Percentiles rank a stretch among this genome's conserved stretches.
Evolutionary conservation across 176 grass and related monocot genomes (phyloP).

Genomic region (Canna indica): DNA sequence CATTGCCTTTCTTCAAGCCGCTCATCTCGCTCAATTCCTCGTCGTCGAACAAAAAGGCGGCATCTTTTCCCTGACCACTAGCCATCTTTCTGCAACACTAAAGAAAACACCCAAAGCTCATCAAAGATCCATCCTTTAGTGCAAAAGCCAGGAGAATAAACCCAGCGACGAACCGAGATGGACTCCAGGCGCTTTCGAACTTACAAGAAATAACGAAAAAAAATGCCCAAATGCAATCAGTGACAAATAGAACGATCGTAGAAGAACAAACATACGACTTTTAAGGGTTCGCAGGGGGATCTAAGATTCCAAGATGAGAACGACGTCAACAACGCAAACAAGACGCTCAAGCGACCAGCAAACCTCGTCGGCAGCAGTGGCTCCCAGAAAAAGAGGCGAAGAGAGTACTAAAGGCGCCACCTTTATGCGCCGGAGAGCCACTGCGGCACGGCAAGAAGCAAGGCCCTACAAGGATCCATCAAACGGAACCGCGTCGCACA

Average conservation of each 20-base stretch:
- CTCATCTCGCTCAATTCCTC: conserved; percentile 78
- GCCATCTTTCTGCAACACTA: conserved; percentile 30
- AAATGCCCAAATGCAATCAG: background rate
- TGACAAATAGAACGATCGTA: background rate
- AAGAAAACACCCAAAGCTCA: conserved; percentile 31
- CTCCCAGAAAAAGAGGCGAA: conserved; percentile 9
- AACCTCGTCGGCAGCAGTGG: conserved; percentile 6
- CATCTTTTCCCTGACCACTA: conserved; percentile 16
- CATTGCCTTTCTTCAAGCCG: conserved; percentile 44
- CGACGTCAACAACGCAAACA: background rate
- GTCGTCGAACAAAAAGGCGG: conserved; percentile 56
- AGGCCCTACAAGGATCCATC: conserved; percentile 5
- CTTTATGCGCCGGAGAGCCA: conserved; percentile 10
- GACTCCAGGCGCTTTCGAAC: conserved; percentile 27
- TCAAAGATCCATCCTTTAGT: conserved; percentile 37
- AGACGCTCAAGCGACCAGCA: conserved; percentile 2
- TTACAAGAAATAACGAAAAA: background rate
- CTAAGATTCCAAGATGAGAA: background rate
- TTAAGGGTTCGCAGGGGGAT: background rate
- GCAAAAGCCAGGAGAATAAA: conserved; percentile 21
- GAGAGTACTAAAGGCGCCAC: background rate
- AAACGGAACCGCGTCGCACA: background rate
- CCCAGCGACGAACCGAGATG: conserved; percentile 22
- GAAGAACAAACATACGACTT: background rate
- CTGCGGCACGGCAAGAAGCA: conserved; percentile 1